Evolutionary conservation across 352 stramenopile species (phyloP).

Genomic region (Lagenidium sp.): DNA sequence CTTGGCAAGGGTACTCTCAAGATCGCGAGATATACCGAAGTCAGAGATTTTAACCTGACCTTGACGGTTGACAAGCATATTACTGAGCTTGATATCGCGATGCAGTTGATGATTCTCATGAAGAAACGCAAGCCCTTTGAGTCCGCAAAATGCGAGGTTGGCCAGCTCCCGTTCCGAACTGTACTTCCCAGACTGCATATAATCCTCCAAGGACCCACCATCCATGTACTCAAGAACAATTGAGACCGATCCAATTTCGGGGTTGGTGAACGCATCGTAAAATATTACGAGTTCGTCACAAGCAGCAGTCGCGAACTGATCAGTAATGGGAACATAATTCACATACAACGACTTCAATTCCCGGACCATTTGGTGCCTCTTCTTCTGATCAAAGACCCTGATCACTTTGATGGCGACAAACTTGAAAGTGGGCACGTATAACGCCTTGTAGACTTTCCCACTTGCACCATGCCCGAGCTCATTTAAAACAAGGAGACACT

Average conservation of each 20-base stretch:
- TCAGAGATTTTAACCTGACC: conserved; percentile 83
- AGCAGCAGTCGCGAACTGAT: conserved; percentile 26
- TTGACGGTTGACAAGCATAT: conserved; percentile 89
- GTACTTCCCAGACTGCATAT: conserved; percentile 24
- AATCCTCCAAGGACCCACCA: conserved; percentile 82
- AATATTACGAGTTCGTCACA: conserved; percentile 85
- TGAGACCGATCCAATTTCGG: conserved; percentile 72
- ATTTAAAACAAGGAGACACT: conserved; percentile 59
- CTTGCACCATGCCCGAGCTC: conserved; percentile 78
- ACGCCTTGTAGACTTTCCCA: conserved; percentile 84
- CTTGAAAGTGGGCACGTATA: conserved; percentile 85
- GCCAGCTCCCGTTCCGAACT: conserved; percentile 70
- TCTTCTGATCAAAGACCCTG: conserved; percentile 82
- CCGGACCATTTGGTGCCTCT: conserved; percentile 82
- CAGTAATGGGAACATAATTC: conserved; percentile 67
- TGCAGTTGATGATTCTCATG: conserved; percentile 88
- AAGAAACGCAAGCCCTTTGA: conserved; percentile 83
- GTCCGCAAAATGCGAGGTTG: conserved; percentile 60
- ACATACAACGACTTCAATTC: conserved; percentile 81
- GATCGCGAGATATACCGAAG: conserved; percentile 74
- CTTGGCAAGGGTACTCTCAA: conserved; percentile 81
- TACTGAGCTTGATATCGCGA: conserved; percentile 93
- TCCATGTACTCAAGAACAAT: conserved; percentile 96
- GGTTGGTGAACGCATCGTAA: conserved; percentile 90
- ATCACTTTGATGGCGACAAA: conserved; percentile 89